Base-by-base conservation (phyloP, 2,329 filamentous ascomycete genomes). In the Microsporum audouinii region DNA sequence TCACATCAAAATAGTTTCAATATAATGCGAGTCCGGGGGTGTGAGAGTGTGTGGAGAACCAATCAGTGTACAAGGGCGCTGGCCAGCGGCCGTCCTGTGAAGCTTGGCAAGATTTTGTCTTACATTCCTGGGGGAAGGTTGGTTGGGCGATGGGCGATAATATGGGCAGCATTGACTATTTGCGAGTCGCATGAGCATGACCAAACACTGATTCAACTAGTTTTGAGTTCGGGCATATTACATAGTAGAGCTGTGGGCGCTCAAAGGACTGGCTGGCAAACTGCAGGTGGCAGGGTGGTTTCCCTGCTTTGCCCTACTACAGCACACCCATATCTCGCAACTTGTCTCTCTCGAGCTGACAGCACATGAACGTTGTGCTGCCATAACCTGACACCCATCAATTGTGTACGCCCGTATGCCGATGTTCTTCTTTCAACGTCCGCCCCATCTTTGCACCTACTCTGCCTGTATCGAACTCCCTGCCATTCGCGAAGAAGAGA, bases 61-160 rank as follows among this genome's bases (percentile, higher is more conserved):
- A 55, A 55, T 55, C 51, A 55, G 51, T 36, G 45, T 10, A 5
- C 23, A 23, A 36, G 12, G 51, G 12, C 6, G 51, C 51, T 5
- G n/a, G 31, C 14, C 33, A 31, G 45, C 45, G 14, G 6, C 39
- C 5, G 5, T 4, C 45, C 45, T 34, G 51, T 55, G 51, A 34
- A 36, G 31, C 51, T 55, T 55, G 51, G 51, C 51, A 17, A 55
- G 51, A 55, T 31, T 23, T 14, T 55, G 51, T 55, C 51, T 55
- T 55, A 55, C 51, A 10, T 55, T 8, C 6, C 10, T n/a, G 23
- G 10, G 23, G 43, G 43, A 29, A 43, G 39, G 17, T 43, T 43
- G 45, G 27, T 29, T 29, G 45, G 10, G 23, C 23, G 45, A 49
- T 29, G 45, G 45, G 17, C 17, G 17, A 23, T 23, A 23, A 23